Conservation (phyloP, 495 filamentous ascomycete species). For the Hypomontagnella submonticulosa region DNA sequence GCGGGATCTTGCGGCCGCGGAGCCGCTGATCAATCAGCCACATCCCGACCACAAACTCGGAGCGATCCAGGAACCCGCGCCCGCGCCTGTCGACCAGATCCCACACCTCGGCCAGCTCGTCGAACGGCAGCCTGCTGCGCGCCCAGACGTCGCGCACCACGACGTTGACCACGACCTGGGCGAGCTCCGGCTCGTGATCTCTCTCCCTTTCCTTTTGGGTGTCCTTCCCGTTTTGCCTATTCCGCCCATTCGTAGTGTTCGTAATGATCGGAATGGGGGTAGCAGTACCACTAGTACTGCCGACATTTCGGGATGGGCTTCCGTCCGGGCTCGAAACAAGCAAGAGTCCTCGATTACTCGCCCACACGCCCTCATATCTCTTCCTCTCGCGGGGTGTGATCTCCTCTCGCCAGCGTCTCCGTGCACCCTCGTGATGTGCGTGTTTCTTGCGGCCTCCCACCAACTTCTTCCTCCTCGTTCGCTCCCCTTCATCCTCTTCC, state of each 20-base stretch:
- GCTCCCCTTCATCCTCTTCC: conserved; percentile 65
- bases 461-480: conserved; percentile 56
- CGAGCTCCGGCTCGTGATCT: no score
- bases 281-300: neutral
- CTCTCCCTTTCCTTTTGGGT: neutral
- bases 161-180: conserved; percentile 75
- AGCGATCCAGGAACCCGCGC: conserved; percentile 70
- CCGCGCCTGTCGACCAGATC: conserved; percentile 77
- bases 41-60: conserved; percentile 94
- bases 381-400: conserved; percentile 82
- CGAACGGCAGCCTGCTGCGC: conserved; percentile 73
- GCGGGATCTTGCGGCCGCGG: conserved; percentile 87
- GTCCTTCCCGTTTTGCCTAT: neutral
- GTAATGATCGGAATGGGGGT: neutral
- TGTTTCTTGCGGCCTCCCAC: conserved; percentile 63
- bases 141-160: conserved; percentile 89
- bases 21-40: conserved; percentile 94
- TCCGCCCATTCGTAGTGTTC: neutral
- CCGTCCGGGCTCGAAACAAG: conserved; percentile 38
- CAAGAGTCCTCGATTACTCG: conserved; percentile 84
- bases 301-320: neutral
- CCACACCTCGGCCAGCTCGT: conserved; percentile 84
- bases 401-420: conserved; percentile 83
- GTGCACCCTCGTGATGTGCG: conserved; percentile 87
- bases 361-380: conserved; percentile 97